Percentiles rank a stretch among this genome's conserved stretches.
These are phyloP conservation scores for Diaporthe humulicola DNA, from an alignment of 2,329 filamentous ascomycete species.

Conservation along the genomic window DNA sequence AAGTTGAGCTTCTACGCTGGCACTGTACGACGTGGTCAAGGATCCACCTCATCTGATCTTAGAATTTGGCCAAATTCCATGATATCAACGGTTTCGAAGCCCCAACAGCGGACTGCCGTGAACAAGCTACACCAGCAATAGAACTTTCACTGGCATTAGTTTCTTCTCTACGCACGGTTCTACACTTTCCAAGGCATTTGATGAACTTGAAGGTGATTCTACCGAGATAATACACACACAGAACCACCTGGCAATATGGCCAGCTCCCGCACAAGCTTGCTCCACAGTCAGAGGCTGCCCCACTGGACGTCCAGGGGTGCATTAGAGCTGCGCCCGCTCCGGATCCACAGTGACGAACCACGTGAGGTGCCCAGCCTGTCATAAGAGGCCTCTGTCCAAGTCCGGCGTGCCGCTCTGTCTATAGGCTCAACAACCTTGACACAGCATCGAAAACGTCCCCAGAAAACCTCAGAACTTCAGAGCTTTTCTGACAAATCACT, in stretches of 20 bases:
- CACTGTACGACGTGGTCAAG: background rate
- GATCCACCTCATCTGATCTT: background rate
- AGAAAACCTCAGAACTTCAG: background rate
- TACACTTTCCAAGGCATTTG: background rate
- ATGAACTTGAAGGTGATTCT: background rate
- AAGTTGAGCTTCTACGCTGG: background rate
- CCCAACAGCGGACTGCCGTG: background rate
- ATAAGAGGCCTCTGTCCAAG: constrained; percentile 9
- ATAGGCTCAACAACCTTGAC: background rate
- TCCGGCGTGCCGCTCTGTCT: background rate
- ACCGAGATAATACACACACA: background rate
- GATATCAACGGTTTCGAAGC: constrained; percentile 4
- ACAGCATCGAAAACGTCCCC: background rate
- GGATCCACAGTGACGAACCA: constrained; percentile 12
- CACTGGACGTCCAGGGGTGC: background rate
- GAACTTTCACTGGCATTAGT: background rate
- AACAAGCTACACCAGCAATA: background rate
- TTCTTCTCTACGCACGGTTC: background rate
- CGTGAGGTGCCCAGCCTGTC: constrained; percentile 3
- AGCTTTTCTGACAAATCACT: background rate
- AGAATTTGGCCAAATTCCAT: background rate
- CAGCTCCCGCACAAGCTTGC: background rate
- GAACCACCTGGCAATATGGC: background rate
- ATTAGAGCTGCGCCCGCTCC: background rate
- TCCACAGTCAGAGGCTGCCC: background rate